Conservation (phyloP, 1,284 basidiomycete species). For the Cryptococcus sp. region DNA sequence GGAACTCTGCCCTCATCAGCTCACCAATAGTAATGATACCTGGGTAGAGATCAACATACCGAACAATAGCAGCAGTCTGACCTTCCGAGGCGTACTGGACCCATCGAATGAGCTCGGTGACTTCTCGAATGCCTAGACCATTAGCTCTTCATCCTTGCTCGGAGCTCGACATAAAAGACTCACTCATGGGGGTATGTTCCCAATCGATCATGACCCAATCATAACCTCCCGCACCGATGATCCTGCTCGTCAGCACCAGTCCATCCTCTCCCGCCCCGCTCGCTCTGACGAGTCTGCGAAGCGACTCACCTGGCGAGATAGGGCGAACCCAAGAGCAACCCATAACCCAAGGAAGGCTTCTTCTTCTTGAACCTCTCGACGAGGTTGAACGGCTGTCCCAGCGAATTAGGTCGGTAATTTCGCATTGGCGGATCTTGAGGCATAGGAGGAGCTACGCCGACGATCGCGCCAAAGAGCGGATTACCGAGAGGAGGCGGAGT, state of each 20-base stretch:
- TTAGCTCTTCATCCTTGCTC: background rate
- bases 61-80: slow-evolving; percentile 15
- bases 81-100: slow-evolving; percentile 19
- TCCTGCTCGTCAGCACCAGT: background rate
- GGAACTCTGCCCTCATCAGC: slow-evolving; percentile 16
- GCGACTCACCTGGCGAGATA: slow-evolving; percentile 3
- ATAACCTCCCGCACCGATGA: slow-evolving; percentile 12
- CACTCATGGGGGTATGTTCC: slow-evolving; percentile 25
- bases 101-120: slow-evolving; percentile 20
- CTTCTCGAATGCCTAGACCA: slow-evolving; percentile 9
- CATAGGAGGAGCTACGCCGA: slow-evolving; percentile 12
- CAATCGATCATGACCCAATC: slow-evolving; percentile 20
- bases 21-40: too few relatives aligned
- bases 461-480: slow-evolving; percentile 3
- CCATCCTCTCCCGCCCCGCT: background rate
- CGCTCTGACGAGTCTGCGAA: background rate
- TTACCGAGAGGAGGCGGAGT: slow-evolving; percentile 13
- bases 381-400: slow-evolving; percentile 15
- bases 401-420: slow-evolving; percentile 10
- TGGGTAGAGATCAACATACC: too few relatives aligned
- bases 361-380: slow-evolving; percentile 8
- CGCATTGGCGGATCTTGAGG: slow-evolving; percentile 11
- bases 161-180: slow-evolving; percentile 3
- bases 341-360: slow-evolving; percentile 4
- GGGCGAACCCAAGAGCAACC: slow-evolving; percentile 2